phyloP scores from a whole-genome alignment of 2,329 filamentous ascomycete species.

The Xylaria multiplex region DNA sequence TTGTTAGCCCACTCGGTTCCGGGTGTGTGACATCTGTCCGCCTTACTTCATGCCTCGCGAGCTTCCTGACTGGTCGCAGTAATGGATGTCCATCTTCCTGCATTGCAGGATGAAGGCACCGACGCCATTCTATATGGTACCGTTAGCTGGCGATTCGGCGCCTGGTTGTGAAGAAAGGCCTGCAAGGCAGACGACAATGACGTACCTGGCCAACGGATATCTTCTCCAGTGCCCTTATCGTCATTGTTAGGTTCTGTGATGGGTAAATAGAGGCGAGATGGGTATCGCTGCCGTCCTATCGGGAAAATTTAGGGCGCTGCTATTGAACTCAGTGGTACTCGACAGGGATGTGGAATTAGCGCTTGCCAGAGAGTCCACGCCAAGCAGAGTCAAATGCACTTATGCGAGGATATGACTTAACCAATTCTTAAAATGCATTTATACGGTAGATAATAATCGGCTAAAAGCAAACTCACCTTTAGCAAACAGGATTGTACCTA shows the following conservation, averaged over 20 bases:
- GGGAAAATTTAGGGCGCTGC: constrained; percentile 36
- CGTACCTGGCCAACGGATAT: constrained; percentile 65
- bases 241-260: constrained; percentile 59
- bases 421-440: too few species aligned
- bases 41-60: constrained; percentile 91
- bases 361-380: too few species aligned
- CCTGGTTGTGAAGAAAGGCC: not conserved
- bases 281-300: constrained; percentile 18
- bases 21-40: not conserved
- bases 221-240: constrained; percentile 63
- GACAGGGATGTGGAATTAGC: not conserved
- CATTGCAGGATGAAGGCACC: constrained; percentile 98
- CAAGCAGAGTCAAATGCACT: not conserved
- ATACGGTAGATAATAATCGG: constrained; percentile 9
- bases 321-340: not conserved
- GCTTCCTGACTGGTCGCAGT: constrained; percentile 95
- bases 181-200: not conserved
- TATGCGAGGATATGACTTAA: too few species aligned
- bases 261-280: constrained; percentile 22
- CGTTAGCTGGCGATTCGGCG: constrained; percentile 14
- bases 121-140: constrained; percentile 80
- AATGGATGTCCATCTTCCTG: constrained; percentile 94
- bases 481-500: not conserved
- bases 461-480: constrained; percentile 21
- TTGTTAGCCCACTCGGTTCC: constrained; percentile 42